These are phyloP conservation scores for Daldinia sp. DNA, from an alignment of 2,329 filamentous ascomycete species.

Conservation along the genomic window DNA sequence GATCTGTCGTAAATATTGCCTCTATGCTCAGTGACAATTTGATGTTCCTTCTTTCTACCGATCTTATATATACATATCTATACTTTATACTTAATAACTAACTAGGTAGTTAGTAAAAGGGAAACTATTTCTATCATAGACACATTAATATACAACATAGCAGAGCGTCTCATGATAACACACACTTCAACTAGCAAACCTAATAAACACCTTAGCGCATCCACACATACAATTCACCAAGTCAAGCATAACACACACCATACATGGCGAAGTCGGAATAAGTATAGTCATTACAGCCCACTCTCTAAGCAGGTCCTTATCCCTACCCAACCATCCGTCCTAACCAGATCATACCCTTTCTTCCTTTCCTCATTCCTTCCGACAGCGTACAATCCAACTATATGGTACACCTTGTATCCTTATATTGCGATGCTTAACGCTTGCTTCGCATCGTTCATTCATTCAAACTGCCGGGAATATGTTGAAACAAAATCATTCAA, in stretches of 20 bases:
- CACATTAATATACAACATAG: not conserved
- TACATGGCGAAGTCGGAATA: not conserved
- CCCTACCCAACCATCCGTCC: not conserved
- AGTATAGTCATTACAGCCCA: constrained; percentile 20
- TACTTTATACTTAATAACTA: no score
- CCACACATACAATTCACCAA: not conserved
- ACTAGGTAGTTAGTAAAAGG: no score
- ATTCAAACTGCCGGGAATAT: not conserved
- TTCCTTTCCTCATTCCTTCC: constrained; percentile 4
- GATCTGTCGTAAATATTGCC: no score
- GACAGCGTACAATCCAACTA: constrained; percentile 12
- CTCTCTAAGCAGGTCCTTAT: constrained; percentile 10
- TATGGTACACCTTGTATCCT: constrained; percentile 7
- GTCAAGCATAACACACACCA: not conserved
- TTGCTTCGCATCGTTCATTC: constrained; percentile 17
- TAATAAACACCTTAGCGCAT: not conserved
- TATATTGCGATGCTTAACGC: constrained; percentile 8
- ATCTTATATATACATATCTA: no score
- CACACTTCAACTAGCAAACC: not conserved
- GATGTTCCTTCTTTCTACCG: no score
- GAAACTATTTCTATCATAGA: no score
- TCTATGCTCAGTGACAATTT: no score
- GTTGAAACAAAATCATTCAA: constrained; percentile 1
- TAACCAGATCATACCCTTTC: not conserved
- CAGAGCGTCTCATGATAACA: not conserved